Conservation (phyloP, 768 basidiomycete genomes). For the Termitomyces sp. region DNA sequence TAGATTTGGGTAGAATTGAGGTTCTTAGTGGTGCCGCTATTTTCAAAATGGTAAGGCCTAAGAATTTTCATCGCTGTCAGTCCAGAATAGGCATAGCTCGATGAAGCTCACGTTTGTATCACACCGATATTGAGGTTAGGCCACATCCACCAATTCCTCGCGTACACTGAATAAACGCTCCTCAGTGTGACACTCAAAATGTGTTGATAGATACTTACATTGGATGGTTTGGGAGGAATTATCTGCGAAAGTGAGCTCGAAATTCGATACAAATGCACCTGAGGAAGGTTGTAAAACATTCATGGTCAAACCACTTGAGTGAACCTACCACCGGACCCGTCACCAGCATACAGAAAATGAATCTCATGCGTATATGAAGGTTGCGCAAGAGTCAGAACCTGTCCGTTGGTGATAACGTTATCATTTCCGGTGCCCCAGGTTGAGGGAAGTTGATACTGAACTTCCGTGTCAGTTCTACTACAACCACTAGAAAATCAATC, state of each 20-base stretch:
- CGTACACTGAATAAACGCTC: conserved; percentile 32
- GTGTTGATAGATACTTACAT: conserved; percentile 24
- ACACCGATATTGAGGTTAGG: conserved; percentile 39
- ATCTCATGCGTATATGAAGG: conserved; percentile 44
- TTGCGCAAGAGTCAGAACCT: conserved; percentile 33
- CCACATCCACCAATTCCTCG: conserved; percentile 45
- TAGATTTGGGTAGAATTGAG: conserved; percentile 44
- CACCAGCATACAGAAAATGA: conserved; percentile 48
- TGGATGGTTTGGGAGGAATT: conserved; percentile 31
- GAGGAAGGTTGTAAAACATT: background rate
- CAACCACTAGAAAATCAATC: too few relatives aligned
- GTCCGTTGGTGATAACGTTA: conserved; percentile 44
- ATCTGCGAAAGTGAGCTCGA: conserved; percentile 37
- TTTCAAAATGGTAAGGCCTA: conserved; percentile 47
- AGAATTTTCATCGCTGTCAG: conserved; percentile 3
- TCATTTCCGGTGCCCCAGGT: conserved; percentile 41
- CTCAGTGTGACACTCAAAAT: background rate
- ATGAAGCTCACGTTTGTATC: conserved; percentile 39
- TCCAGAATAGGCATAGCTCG: background rate
- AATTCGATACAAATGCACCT: conserved; percentile 32
- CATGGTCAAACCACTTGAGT: background rate
- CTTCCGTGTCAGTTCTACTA: background rate
- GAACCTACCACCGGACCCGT: conserved; percentile 21
- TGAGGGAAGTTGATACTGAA: conserved; percentile 41
- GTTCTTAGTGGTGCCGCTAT: conserved; percentile 31